Evolutionary conservation across 495 filamentous ascomycete genomes (phyloP), one percentile per base, ranked within the genome.

Genomic region (Xanthoparmelia taractica): DNA sequence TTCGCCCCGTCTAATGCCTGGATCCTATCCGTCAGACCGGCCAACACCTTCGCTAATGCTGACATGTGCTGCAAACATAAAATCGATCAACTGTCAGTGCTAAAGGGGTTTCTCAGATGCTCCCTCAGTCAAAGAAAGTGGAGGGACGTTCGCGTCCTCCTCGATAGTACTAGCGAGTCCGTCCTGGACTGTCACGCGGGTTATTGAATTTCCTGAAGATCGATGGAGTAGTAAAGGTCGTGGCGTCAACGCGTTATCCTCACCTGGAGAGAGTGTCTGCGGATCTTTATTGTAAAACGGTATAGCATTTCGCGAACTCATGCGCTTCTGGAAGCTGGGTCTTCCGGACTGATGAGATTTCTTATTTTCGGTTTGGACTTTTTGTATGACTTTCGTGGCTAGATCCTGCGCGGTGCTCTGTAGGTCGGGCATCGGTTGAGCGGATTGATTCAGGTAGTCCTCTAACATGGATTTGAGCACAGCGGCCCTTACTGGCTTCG

Each of bases 401-500:
- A 57, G 45, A 25, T 52, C 48, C 13, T 36, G 52, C 27, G 58
- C 50, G 36, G 75, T 74, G 57, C 70, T 58, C 65, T 76, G 73
- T 43, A 78, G 68, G 65, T 73, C 70, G 45, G 75, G 69, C 29
- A 75, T 73, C 13, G 63, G 43, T 57, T 66, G 69, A 11, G 68
- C 60, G 25, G 73, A 66, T 61, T 78, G 75, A 27, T 63, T 66
- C 40, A 84, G 76, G 68, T 91, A 91, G 23, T 79, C 76, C 64
- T 92, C 88, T 58, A 93, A 70, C 78, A 92, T 89, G 69, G 84
- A 82, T 72, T 86, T 90, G 41, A 93, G 75, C 52, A 91, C 78
- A 29, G 84, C 83, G 20, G 82, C 85, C 58, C 90, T 80, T 2
- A 96, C 92, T 12, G 92, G 92, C 72, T 96, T 96, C 31, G 92